phyloP scores from a whole-genome alignment of 495 filamentous ascomycete species.

The Aspergillus wentii region DNA sequence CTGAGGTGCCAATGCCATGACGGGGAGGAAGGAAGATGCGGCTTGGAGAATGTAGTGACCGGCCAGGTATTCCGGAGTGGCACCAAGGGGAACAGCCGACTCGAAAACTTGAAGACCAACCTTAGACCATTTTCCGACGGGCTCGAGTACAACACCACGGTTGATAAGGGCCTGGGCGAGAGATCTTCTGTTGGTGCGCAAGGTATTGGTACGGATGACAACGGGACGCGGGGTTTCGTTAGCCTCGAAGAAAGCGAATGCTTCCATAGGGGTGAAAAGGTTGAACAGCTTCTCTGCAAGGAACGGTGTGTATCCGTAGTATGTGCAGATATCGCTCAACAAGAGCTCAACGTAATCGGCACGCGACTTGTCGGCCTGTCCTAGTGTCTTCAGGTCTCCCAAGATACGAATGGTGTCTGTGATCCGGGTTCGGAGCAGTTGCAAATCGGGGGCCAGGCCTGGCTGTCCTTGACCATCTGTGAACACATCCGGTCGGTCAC shows the following conservation, averaged over 20 bases:
- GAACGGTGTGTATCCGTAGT: conserved; percentile 84
- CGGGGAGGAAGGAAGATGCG: conserved; percentile 92
- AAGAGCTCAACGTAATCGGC: conserved; percentile 83
- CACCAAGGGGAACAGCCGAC: conserved; percentile 87
- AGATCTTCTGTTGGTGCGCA: conserved; percentile 86
- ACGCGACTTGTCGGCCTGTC: conserved; percentile 71
- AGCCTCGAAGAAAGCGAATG: conserved; percentile 97
- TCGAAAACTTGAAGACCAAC: conserved; percentile 96
- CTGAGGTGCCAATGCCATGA: conserved; percentile 94
- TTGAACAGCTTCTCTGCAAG: conserved; percentile 84
- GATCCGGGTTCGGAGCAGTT: conserved; percentile 83
- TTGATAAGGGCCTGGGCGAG: conserved; percentile 95
- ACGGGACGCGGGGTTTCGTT: conserved; percentile 91
- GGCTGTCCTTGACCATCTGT: conserved; percentile 49
- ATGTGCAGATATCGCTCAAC: conserved; percentile 86
- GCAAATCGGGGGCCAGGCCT: conserved; percentile 78
- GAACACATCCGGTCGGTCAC: conserved; percentile 70
- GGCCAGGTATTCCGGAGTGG: conserved; percentile 94
- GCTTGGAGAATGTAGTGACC: conserved; percentile 98
- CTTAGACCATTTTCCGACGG: conserved; percentile 98
- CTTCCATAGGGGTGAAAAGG: conserved; percentile 89
- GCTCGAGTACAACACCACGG: conserved; percentile 91
- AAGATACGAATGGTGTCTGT: conserved; percentile 90
- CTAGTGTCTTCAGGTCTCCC: conserved; percentile 75
- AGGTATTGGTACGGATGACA: conserved; percentile 88